These are phyloP conservation scores for Hyaloscypha finlandica DNA, from an alignment of 495 filamentous ascomycete species.

Conservation along the genomic window DNA sequence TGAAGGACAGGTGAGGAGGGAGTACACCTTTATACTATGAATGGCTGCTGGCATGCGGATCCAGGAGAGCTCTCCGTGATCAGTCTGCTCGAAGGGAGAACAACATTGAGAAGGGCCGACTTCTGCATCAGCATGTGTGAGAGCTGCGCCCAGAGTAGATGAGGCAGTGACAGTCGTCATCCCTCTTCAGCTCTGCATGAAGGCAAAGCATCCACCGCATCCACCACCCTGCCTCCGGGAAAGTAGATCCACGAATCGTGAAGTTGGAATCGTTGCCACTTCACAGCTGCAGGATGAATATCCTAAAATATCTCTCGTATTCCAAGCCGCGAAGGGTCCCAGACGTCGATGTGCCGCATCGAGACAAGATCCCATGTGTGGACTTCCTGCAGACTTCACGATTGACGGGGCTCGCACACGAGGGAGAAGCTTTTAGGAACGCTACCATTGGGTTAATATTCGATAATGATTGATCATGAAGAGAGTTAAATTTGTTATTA, in stretches of 20 bases:
- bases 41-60: not conserved
- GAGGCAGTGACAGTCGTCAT: not conserved
- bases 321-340: not conserved
- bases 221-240: not conserved
- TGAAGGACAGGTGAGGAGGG: not conserved
- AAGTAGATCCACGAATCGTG: not conserved
- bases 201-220: not conserved
- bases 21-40: not conserved
- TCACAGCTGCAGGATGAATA: not conserved
- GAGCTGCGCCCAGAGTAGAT: not conserved
- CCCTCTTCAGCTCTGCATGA: not conserved
- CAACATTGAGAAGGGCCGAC: not conserved
- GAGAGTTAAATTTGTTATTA: not conserved
- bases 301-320: constrained; percentile 2
- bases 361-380: too few relatives aligned
- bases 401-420: too few relatives aligned
- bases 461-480: not conserved
- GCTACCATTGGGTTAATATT: not conserved
- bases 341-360: too few relatives aligned
- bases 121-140: not conserved
- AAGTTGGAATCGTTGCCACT: not conserved
- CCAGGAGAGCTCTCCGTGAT: not conserved
- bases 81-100: not conserved
- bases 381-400: too few relatives aligned
- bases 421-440: not conserved